phyloP scores from a whole-genome alignment of 2,329 filamentous ascomycete genomes.

The Dendrostoma leiphaemia region DNA sequence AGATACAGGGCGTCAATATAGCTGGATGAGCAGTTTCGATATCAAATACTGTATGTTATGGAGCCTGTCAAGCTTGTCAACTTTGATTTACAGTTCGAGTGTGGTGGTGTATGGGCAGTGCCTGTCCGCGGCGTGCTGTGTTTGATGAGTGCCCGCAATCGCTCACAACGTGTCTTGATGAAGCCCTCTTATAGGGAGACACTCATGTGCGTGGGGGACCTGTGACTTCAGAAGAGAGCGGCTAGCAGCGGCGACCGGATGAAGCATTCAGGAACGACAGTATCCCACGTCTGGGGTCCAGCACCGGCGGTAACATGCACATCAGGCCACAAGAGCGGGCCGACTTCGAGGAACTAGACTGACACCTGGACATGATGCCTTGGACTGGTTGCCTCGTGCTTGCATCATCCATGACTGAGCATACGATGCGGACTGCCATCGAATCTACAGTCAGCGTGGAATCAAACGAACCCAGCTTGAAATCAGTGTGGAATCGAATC shows the following conservation, averaged over 20 bases:
- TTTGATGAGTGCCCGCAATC: no score
- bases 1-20: no score
- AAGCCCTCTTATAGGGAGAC: no score
- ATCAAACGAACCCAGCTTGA: neutral
- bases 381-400: neutral
- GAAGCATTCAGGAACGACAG: neutral
- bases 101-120: no score
- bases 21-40: no score
- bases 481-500: neutral
- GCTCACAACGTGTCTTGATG: no score
- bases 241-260: slow-evolving; percentile 5
- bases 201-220: no score
- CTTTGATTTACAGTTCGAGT: no score
- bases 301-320: neutral
- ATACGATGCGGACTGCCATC: neutral
- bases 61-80: no score
- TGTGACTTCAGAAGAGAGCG: no score
- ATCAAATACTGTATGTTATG: no score
- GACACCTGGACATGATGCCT: neutral
- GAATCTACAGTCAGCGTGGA: neutral
- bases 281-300: neutral
- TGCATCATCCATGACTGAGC: neutral
- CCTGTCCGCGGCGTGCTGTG: no score
- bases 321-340: slow-evolving; percentile 8
- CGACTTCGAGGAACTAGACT: neutral